Percentiles rank a stretch among this genome's conserved stretches.
Conservation (phyloP, 305 asterid genomes). For the Vinca major region DNA sequence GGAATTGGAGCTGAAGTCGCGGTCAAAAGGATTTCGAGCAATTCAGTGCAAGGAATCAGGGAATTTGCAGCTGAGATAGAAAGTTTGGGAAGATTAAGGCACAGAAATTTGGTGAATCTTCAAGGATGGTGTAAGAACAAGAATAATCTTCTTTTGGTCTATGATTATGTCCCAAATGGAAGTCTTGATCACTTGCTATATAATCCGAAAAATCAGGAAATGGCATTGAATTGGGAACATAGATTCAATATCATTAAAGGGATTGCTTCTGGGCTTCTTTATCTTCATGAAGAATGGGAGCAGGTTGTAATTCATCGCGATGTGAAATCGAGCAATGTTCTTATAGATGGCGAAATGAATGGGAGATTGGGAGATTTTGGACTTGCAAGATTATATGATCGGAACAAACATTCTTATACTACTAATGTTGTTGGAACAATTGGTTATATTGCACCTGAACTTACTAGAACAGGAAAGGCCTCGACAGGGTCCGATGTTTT, state of each 20-base stretch:
- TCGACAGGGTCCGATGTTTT: slow-evolving; percentile 55
- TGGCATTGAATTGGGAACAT: slow-evolving; percentile 43
- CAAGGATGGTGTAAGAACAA: slow-evolving; percentile 77
- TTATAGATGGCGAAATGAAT: slow-evolving; percentile 54
- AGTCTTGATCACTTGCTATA: slow-evolving; percentile 55
- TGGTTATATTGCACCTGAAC: slow-evolving; percentile 70
- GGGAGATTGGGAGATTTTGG: slow-evolving; percentile 71
- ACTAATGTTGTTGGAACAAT: slow-evolving; percentile 70
- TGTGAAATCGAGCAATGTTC: slow-evolving; percentile 60
- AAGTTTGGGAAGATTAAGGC: slow-evolving; percentile 59
- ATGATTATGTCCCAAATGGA: slow-evolving; percentile 59
- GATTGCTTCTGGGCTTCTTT: slow-evolving; percentile 52
- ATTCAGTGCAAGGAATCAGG: slow-evolving; percentile 45
- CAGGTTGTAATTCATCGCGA: slow-evolving; percentile 68
- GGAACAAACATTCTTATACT: slow-evolving; percentile 42
- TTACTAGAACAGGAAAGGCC: slow-evolving; percentile 33
- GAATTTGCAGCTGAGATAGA: slow-evolving; percentile 78
- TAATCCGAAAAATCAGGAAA: slow-evolving; percentile 5
- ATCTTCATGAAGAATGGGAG: slow-evolving; percentile 82
- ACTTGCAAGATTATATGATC: slow-evolving; percentile 55
- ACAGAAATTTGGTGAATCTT: slow-evolving; percentile 57
- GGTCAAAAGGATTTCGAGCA: slow-evolving; percentile 50
- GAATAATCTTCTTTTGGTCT: slow-evolving; percentile 48
- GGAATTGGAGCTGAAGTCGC: slow-evolving; percentile 47
- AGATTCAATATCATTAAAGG: slow-evolving; percentile 57